Evolutionary conservation across 257 asterid genomes (phyloP).

Genomic region (Solanum lignicaule): DNA sequence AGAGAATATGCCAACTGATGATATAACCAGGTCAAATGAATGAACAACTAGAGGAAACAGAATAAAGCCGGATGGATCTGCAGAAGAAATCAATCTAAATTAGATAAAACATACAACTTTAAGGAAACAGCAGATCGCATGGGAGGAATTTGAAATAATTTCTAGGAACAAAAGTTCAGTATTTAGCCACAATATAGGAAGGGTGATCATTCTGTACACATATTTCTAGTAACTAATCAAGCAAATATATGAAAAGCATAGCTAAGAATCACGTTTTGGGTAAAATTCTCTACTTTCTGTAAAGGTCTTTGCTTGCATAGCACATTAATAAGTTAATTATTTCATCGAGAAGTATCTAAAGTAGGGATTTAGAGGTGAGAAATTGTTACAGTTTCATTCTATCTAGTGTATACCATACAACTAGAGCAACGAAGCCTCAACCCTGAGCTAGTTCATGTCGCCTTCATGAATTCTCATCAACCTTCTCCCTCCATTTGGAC

Average conservation of each 20-base stretch:
- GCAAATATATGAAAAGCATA: background rate
- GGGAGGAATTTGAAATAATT: background rate
- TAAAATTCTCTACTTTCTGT: background rate
- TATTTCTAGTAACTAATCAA: background rate
- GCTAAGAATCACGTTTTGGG: background rate
- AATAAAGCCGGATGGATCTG: conserved; percentile 98
- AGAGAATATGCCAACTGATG: conserved; percentile 87
- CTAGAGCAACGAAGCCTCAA: background rate
- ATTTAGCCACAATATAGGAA: background rate
- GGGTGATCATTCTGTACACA: background rate
- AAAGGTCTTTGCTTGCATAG: background rate
- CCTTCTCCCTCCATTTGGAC: background rate
- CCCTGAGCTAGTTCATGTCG: background rate
- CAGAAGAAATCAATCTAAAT: conserved; percentile 15
- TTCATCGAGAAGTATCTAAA: background rate
- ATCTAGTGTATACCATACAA: background rate
- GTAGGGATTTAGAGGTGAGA: background rate
- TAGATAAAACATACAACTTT: background rate
- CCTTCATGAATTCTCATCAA: background rate
- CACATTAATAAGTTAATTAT: background rate
- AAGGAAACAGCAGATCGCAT: background rate
- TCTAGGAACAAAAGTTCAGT: background rate
- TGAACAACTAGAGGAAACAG: conserved; percentile 97
- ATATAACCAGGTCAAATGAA: conserved; percentile 91
- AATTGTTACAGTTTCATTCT: background rate